Conservation (phyloP, 2,329 filamentous ascomycete genomes). For the Sporothrix variecibatus region DNA sequence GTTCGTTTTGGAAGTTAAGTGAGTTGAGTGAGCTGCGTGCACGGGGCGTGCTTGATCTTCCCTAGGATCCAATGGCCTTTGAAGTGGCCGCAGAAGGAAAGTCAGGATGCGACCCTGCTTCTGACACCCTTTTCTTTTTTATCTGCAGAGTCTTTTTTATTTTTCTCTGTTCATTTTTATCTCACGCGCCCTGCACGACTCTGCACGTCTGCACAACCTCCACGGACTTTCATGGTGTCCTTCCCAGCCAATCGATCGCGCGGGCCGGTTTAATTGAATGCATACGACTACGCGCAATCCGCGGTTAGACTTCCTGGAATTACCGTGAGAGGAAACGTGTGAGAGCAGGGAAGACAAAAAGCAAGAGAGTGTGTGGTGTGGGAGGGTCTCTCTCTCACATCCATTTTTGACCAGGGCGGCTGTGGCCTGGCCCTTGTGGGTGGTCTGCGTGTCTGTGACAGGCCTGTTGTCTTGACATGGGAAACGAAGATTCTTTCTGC, state of each 20-base stretch:
- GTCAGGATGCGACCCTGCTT: neutral
- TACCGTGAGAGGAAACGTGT: neutral
- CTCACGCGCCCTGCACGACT: neutral
- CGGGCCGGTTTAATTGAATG: conserved; percentile 15
- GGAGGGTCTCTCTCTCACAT: neutral
- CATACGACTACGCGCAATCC: conserved; percentile 12
- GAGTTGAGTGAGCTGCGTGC: neutral
- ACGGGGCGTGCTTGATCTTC: conserved; percentile 15
- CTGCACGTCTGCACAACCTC: neutral
- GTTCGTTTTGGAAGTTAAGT: neutral
- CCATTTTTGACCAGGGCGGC: neutral
- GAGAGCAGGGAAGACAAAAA: neutral
- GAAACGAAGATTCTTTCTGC: neutral
- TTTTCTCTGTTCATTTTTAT: neutral
- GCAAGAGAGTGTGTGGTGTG: neutral
- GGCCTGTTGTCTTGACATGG: conserved; percentile 1
- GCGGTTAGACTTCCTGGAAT: neutral
- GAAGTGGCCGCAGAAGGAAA: neutral
- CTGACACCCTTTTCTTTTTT: neutral
- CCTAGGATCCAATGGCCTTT: neutral
- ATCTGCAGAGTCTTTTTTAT: neutral
- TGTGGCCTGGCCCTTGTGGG: neutral
- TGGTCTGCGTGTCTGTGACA: neutral
- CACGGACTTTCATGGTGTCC: neutral
- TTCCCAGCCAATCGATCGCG: neutral